These are phyloP conservation scores for Wickerhamiella azymoides DNA, from an alignment of 805 yeast species.

Conservation along the genomic window DNA sequence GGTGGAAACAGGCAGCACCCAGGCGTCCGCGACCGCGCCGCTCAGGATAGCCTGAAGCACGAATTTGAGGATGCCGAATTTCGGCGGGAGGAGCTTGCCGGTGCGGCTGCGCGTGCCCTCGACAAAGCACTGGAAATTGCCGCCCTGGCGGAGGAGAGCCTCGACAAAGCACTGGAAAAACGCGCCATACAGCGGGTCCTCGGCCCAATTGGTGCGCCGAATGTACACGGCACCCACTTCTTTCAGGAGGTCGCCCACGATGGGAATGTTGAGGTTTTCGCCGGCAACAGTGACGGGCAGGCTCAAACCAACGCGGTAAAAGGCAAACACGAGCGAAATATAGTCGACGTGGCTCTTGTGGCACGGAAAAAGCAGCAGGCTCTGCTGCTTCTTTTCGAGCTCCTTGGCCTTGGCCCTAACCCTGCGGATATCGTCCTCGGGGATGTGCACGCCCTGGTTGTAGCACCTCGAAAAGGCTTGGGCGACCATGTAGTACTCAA, in stretches of 20 bases:
- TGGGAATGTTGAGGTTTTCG: slow-evolving; percentile 47
- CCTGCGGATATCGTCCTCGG: slow-evolving; percentile 24
- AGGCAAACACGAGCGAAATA: slow-evolving; percentile 40
- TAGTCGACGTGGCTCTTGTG: slow-evolving; percentile 53
- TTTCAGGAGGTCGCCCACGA: slow-evolving; percentile 38
- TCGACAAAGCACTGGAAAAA: slow-evolving; percentile 33
- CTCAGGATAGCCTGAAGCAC: slow-evolving; percentile 34
- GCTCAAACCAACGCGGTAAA: slow-evolving; percentile 40
- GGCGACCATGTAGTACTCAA: slow-evolving; percentile 26
- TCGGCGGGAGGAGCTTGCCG: slow-evolving; percentile 49
- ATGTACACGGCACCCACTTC: slow-evolving; percentile 45
- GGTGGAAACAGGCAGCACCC: slow-evolving; percentile 42
- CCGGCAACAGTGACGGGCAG: slow-evolving; percentile 50
- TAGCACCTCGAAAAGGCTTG: slow-evolving; percentile 29
- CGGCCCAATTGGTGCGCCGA: slow-evolving; percentile 32
- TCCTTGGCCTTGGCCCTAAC: slow-evolving; percentile 24
- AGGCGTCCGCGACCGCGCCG: slow-evolving; percentile 30
- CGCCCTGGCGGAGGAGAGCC: slow-evolving; percentile 34
- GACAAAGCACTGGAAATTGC: slow-evolving; percentile 44
- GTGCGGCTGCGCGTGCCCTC: slow-evolving; percentile 57
- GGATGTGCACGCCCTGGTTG: slow-evolving; percentile 31
- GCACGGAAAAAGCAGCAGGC: slow-evolving; percentile 38
- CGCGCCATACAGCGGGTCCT: slow-evolving; percentile 32
- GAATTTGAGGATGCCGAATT: slow-evolving; percentile 45
- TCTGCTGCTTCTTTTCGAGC: slow-evolving; percentile 25